These are phyloP conservation scores for Kuraishia molischiana DNA, from an alignment of 805 yeast species.

Conservation along the genomic window DNA sequence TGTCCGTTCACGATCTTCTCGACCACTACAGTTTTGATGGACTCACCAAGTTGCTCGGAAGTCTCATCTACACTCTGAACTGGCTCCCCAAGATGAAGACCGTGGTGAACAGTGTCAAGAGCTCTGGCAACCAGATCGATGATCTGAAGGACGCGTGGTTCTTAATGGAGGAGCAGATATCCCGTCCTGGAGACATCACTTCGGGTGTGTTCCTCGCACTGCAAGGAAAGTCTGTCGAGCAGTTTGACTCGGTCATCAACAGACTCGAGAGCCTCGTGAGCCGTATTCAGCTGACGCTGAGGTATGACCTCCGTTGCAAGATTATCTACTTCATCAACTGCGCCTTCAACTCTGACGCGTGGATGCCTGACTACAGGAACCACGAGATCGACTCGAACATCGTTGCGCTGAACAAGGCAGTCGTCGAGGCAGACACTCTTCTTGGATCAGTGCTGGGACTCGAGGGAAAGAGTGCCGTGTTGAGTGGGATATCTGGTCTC, in stretches of 20 bases:
- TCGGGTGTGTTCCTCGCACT: slow-evolving; percentile 14
- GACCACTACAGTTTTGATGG: slow-evolving; percentile 42
- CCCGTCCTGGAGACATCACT: slow-evolving; percentile 1
- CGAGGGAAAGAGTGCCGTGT: slow-evolving; percentile 19
- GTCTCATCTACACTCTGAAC: slow-evolving; percentile 43
- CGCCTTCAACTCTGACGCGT: slow-evolving; percentile 37
- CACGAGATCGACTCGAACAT: slow-evolving; percentile 53
- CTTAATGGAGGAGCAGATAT: slow-evolving; percentile 10
- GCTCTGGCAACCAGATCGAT: slow-evolving; percentile 8
- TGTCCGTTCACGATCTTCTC: slow-evolving; percentile 33
- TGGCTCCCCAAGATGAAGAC: slow-evolving; percentile 54
- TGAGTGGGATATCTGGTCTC: slow-evolving; percentile 40
- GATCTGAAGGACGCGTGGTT: slow-evolving; percentile 20
- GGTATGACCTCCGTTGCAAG: slow-evolving; percentile 48
- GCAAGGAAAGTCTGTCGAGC: slow-evolving; percentile 14
- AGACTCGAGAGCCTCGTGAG: slow-evolving; percentile 25
- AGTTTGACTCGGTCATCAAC: slow-evolving; percentile 26
- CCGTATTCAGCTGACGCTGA: slow-evolving; percentile 33
- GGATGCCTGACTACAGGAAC: slow-evolving; percentile 41
- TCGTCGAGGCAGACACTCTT: slow-evolving; percentile 34
- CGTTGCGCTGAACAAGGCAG: slow-evolving; percentile 37
- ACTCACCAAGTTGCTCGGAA: slow-evolving; percentile 41
- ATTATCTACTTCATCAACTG: slow-evolving; percentile 40
- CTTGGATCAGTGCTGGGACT: slow-evolving; percentile 21
- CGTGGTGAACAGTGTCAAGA: slow-evolving; percentile 8